A percentile compares a stretch with the other conserved stretches of the same genome.
These are phyloP conservation scores for Cytospora leucostoma DNA, from an alignment of 2,329 filamentous ascomycete species.

Conservation along the genomic window DNA sequence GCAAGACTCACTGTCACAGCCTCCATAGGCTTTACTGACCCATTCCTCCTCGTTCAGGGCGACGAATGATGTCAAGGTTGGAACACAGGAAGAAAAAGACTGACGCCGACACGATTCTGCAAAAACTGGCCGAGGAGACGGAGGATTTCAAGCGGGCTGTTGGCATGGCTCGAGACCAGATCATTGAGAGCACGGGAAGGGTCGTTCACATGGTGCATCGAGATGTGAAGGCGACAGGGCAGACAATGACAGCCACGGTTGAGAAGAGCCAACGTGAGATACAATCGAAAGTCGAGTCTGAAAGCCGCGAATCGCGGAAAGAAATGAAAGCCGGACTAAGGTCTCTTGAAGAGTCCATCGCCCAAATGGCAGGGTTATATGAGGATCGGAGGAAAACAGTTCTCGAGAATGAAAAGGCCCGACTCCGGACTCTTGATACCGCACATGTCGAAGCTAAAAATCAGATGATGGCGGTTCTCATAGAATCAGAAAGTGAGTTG, in stretches of 20 bases:
- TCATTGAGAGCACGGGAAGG: neutral
- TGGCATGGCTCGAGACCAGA: slow-evolving; percentile 1
- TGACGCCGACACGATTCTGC: slow-evolving; percentile 1
- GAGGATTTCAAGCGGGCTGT: neutral
- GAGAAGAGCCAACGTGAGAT: neutral
- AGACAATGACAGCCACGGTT: neutral
- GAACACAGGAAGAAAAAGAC: slow-evolving; percentile 4
- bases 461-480: neutral
- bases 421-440: neutral
- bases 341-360: neutral
- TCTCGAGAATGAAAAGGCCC: neutral
- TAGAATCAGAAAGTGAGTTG: neutral
- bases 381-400: neutral
- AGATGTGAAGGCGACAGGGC: slow-evolving; percentile 2
- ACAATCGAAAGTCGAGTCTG: neutral
- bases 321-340: neutral
- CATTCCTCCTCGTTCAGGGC: slow-evolving; percentile 3
- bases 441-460: neutral
- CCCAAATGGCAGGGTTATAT: neutral
- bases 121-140: slow-evolving; percentile 7
- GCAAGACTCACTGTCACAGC: neutral
- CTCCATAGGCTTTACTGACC: neutral
- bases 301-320: neutral
- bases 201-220: neutral
- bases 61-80: neutral